A percentile compares a stretch with the other conserved stretches of the same genome.
Evolutionary conservation across 306 rosid genomes (phyloP).

Genomic region (Quercus berberidifolia): DNA sequence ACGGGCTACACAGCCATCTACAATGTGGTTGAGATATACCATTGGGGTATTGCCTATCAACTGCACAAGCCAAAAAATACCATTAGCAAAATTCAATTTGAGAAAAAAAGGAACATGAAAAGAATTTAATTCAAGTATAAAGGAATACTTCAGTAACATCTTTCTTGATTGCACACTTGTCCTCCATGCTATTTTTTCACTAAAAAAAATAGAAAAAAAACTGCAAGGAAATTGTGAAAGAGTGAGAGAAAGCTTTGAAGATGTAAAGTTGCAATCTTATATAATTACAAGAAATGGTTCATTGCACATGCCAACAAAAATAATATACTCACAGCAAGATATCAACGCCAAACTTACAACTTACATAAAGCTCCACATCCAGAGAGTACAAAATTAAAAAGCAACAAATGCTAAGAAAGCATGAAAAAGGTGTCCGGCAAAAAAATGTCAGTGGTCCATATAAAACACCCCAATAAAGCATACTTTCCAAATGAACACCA

Average conservation of each 20-base stretch:
- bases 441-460: too few species aligned
- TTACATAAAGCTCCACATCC: too few species aligned
- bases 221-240: slow-evolving; percentile 7
- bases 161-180: slow-evolving; percentile 22
- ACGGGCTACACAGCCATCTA: too few species aligned
- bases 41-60: too few species aligned
- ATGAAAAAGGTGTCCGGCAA: too few species aligned
- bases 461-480: too few species aligned
- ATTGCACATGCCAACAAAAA: not conserved
- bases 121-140: not conserved
- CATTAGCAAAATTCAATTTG: slow-evolving; percentile 46
- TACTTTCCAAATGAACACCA: too few species aligned
- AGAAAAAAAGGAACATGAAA: not conserved
- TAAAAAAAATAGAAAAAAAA: not conserved
- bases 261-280: not conserved
- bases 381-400: too few species aligned
- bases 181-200: slow-evolving; percentile 42
- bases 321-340: not conserved
- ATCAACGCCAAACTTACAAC: too few species aligned
- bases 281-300: not conserved
- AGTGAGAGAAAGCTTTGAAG: not conserved
- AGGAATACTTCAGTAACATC: slow-evolving; percentile 69
- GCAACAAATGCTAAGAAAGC: too few species aligned
- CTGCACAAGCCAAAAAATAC: slow-evolving; percentile 26
- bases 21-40: too few species aligned